These are phyloP conservation scores for Calocera viscosa DNA, from an alignment of 768 basidiomycete genomes.

Conservation along the genomic window DNA sequence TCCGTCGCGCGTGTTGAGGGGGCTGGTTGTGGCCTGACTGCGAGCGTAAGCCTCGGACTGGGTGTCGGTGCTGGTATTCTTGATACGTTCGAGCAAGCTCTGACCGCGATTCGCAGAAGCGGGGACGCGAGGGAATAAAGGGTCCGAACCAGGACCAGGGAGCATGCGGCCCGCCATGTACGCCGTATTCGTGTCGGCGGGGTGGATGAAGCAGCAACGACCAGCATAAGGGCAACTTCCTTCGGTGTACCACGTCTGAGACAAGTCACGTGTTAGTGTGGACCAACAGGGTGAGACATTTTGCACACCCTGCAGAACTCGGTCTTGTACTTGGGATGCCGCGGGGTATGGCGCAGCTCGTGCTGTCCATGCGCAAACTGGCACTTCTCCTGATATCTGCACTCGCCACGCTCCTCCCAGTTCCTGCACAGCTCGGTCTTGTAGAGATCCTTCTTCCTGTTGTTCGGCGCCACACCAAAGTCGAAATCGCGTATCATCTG, in stretches of 20 bases:
- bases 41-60: neutral
- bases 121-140: neutral
- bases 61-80: neutral
- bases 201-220: slow-evolving; percentile 7
- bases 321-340: slow-evolving; percentile 93
- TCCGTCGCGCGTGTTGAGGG: neutral
- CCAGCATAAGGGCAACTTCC: slow-evolving; percentile 3
- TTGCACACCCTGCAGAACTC: slow-evolving; percentile 73
- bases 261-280: neutral
- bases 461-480: slow-evolving; percentile 39
- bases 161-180: neutral
- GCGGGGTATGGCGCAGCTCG: slow-evolving; percentile 67
- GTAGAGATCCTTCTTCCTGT: slow-evolving; percentile 79
- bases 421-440: slow-evolving; percentile 84
- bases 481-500: neutral
- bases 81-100: slow-evolving; percentile 4
- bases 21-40: neutral
- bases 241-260: slow-evolving; percentile 1
- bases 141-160: neutral
- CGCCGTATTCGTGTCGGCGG: neutral
- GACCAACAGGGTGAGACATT: neutral
- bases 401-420: slow-evolving; percentile 84
- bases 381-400: slow-evolving; percentile 77
- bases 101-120: neutral
- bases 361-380: slow-evolving; percentile 91